Evolutionary conservation across 1,284 basidiomycete species (phyloP).

Genomic region (Puccinia novopanici): DNA sequence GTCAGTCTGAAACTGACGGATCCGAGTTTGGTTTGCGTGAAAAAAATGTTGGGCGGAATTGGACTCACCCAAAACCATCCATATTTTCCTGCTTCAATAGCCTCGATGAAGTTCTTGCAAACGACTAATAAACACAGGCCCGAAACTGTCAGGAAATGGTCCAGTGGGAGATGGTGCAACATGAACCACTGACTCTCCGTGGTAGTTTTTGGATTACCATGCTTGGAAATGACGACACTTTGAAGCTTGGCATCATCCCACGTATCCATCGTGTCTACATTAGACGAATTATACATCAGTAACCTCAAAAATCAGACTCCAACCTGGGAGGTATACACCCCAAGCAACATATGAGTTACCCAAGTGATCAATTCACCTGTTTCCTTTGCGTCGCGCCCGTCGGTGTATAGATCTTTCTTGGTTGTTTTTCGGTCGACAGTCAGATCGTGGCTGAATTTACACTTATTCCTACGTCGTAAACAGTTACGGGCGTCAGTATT

Average conservation of each 20-base stretch:
- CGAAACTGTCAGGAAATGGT: background rate
- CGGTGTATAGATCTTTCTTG: conserved; percentile 95
- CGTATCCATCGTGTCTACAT: conserved; percentile 87
- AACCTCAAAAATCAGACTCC: background rate
- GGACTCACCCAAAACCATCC: conserved; percentile 77
- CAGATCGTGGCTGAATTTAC: conserved; percentile 92
- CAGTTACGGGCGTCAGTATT: background rate
- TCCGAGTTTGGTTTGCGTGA: background rate
- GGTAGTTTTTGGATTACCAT: conserved; percentile 84
- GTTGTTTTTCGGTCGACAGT: conserved; percentile 87
- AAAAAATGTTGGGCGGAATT: background rate
- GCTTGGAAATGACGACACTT: conserved; percentile 81
- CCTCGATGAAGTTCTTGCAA: conserved; percentile 95
- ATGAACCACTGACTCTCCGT: conserved; percentile 72
- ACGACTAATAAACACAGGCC: conserved; percentile 67
- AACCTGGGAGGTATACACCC: background rate
- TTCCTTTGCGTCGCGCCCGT: conserved; percentile 74
- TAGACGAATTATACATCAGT: conserved; percentile 26
- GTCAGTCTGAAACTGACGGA: conserved; percentile 2
- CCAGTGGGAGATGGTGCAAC: background rate
- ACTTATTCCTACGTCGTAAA: conserved; percentile 66
- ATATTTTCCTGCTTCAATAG: conserved; percentile 88
- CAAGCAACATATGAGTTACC: too few species aligned
- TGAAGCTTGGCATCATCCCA: conserved; percentile 95
- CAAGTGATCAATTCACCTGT: conserved; percentile 63